Conservation (phyloP, 2,329 filamentous ascomycete species). For the Xenoacremonium recifei region DNA sequence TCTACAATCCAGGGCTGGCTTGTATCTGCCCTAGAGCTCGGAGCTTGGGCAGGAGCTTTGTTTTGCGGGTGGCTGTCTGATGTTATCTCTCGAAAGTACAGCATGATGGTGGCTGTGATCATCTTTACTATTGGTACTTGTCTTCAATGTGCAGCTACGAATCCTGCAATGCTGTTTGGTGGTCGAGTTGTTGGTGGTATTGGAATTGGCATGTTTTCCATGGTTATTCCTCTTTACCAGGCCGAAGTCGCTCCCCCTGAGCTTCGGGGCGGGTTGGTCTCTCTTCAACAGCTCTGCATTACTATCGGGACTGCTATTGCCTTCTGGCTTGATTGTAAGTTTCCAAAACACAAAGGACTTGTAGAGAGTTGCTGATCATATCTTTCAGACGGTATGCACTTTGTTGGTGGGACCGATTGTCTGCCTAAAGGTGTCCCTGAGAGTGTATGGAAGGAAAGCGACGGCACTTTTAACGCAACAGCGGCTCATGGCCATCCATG, state of each 20-base stretch:
- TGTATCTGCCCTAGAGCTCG: not conserved
- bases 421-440: constrained; percentile 56
- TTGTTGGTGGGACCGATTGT: constrained; percentile 56
- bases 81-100: constrained; percentile 5
- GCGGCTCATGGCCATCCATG: too few relatives aligned
- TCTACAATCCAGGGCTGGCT: constrained; percentile 3
- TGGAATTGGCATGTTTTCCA: not conserved
- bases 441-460: too few relatives aligned
- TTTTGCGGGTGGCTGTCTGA: constrained; percentile 2
- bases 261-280: not conserved
- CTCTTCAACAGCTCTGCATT: not conserved
- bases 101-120: constrained; percentile 3
- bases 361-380: too few relatives aligned
- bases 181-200: not conserved
- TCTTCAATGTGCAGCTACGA: constrained; percentile 2
- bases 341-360: too few relatives aligned
- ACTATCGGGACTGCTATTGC: constrained; percentile 53
- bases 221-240: not conserved
- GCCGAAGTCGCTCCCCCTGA: not conserved
- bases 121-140: too few relatives aligned
- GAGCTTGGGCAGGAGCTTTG: constrained; percentile 1
- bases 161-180: constrained; percentile 1
- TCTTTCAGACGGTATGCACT: too few relatives aligned
- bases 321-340: constrained; percentile 41
- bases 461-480: too few relatives aligned